Evolutionary conservation across 257 asterid species (phyloP), one percentile per base, ranked within the genome.

Genomic region (Solanum virginianum): DNA sequence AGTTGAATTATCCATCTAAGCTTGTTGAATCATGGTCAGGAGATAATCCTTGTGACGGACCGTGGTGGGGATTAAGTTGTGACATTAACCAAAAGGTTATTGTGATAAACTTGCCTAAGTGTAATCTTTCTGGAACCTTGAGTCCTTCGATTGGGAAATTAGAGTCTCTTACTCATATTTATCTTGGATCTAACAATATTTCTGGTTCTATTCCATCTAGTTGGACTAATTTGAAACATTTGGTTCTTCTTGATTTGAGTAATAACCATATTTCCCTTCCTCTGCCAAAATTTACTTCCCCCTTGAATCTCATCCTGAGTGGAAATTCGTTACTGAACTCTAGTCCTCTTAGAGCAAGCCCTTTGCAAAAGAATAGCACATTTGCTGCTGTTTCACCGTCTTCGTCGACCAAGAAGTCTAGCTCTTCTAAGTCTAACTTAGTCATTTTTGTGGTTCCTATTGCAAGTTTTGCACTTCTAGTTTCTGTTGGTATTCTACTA

Each of bases 31-130:
- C 97, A 1, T 95, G 99, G 99, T 85, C 91, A 0, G 97, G 98
- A 18, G 92, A 95, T 86, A 80, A 91, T 29, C 99, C 99, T 0
- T 95, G 99, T 66, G 80, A 54, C 10, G 86, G 36, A 51, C 85
- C 92, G 16, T 94, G 99, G 99, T 82, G 91, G 59, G 98, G 99
- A 57, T 90, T 95, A 62, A 90, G 91, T 32, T 95, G 99, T 85
- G 93, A 90, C 85, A 59, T 54, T 4, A 86, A 87, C 74, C 90
- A 90, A 36, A 86, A 91, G 75, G 92, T 95, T 14, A 74, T 75
- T 51, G 75, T 90, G 72, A 54, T 95, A 14, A 94, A 92, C 88
- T 88, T 95, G 87, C 91, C 94, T 0, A 92, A 84, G 54, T 88
- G 71, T 26, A 92, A 92, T 81, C 97, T 95, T 80, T 90, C 93